Evolutionary conservation across 805 yeast species (phyloP).

Genomic region (Saccharomycopsis selenospora): DNA sequence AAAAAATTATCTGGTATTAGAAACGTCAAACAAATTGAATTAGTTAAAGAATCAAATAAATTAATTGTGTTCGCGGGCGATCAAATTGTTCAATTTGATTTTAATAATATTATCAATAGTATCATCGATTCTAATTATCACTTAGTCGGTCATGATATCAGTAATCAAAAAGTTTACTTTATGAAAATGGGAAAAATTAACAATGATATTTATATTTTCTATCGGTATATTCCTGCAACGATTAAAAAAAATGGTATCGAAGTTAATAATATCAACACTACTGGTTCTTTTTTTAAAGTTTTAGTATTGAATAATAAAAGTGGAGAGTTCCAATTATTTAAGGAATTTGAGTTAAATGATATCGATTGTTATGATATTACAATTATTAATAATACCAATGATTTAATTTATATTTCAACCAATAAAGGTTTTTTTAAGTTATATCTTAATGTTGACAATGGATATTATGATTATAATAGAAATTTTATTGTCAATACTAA

Average conservation of each 20-base stretch:
- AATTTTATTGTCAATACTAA: background rate
- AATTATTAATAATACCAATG: conserved; percentile 13
- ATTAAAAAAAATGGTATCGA: conserved; percentile 19
- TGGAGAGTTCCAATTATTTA: conserved; percentile 12
- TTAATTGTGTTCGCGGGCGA: conserved; percentile 20
- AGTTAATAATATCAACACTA: conserved; percentile 11
- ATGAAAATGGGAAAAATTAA: conserved; percentile 17
- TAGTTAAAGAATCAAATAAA: conserved; percentile 1
- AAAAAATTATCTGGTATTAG: conserved; percentile 20
- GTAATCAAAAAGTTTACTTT: conserved; percentile 19
- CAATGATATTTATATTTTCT: conserved; percentile 15
- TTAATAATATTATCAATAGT: conserved; percentile 19
- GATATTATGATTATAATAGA: conserved; percentile 1
- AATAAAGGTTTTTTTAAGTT: conserved; percentile 17
- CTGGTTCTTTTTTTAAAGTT: conserved; percentile 12
- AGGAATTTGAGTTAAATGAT: conserved; percentile 14
- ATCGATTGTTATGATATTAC: conserved; percentile 19
- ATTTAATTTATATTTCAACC: conserved; percentile 16
- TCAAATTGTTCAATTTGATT: conserved; percentile 20
- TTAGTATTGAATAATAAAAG: conserved; percentile 10
- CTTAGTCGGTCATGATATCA: conserved; percentile 21
- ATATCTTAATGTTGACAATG: conserved; percentile 1
- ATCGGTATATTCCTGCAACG: conserved; percentile 15
- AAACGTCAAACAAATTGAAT: conserved; percentile 20
- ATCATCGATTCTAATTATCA: conserved; percentile 19